Percentiles rank a stretch among this genome's conserved stretches.
Conservation (phyloP, 192 early-diverging fungal genomes). For the Coemansia sp. region DNA sequence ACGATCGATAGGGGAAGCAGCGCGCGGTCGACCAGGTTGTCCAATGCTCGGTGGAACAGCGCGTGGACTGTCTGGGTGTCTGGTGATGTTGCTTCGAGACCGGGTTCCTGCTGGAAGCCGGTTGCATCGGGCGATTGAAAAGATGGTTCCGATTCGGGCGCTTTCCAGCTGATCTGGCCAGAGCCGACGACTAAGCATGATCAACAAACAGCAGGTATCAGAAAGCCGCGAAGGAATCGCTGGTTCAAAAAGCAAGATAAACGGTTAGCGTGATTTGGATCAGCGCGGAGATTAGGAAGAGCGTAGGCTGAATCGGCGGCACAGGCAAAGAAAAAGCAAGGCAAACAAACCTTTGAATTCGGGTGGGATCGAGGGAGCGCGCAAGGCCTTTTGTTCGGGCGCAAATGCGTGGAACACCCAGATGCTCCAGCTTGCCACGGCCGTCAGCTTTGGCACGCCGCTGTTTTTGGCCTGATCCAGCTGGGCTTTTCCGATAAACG, state of each 20-base stretch:
- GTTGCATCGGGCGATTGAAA: background rate
- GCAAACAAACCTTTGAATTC: background rate
- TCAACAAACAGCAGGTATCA: background rate
- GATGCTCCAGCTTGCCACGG: constrained; percentile 20
- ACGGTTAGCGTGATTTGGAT: no score
- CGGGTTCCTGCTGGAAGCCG: background rate
- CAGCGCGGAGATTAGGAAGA: no score
- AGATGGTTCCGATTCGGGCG: background rate
- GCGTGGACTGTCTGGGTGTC: constrained; percentile 5
- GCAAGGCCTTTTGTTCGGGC: background rate
- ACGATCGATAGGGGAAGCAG: constrained; percentile 46
- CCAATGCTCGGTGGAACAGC: constrained; percentile 31
- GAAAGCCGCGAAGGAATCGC: background rate
- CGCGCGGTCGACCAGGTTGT: constrained; percentile 43
- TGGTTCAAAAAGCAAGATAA: no score
- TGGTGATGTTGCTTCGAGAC: background rate
- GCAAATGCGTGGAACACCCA: constrained; percentile 24
- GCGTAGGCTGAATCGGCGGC: no score
- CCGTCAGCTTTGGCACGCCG: background rate
- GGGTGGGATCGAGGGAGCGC: background rate
- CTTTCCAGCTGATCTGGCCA: constrained; percentile 5
- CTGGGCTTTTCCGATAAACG: background rate
- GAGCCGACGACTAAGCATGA: background rate
- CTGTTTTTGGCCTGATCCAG: background rate
- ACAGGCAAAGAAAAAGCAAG: no score